A percentile compares a stretch with the other conserved stretches of the same genome.
Conservation (phyloP, 2,329 filamentous ascomycete species). For the Phaeosphaeria sp. region DNA sequence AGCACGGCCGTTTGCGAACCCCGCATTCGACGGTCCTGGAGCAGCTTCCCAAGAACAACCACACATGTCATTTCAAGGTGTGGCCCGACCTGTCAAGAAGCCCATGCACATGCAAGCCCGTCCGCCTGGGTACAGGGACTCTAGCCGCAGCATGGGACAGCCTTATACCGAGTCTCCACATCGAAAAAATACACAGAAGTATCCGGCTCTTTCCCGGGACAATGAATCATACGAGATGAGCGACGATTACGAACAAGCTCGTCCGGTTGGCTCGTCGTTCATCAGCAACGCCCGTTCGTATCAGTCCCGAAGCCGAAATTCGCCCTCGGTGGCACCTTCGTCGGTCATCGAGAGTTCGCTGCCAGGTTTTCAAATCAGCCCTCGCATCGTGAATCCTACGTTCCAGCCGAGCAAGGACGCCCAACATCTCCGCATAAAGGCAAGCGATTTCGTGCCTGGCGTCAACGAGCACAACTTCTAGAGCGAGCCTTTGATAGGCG, state of each 20-base stretch:
- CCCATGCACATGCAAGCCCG: background rate
- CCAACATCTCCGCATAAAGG: background rate
- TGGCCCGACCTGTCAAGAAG: background rate
- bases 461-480: background rate
- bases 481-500: background rate
- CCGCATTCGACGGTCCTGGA: background rate
- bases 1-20: background rate
- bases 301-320: background rate
- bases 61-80: background rate
- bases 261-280: background rate
- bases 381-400: background rate
- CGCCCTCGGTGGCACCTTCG: background rate
- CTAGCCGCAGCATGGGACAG: background rate
- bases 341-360: background rate
- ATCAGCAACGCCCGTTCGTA: background rate
- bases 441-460: background rate
- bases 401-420: background rate
- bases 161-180: background rate
- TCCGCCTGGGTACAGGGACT: background rate
- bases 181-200: background rate
- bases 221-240: background rate
- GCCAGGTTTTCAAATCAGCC: background rate
- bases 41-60: background rate
- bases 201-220: background rate
- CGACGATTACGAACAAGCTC: background rate